Conservation (phyloP, 2,329 filamentous ascomycete species). For the Fusarium globosum region DNA sequence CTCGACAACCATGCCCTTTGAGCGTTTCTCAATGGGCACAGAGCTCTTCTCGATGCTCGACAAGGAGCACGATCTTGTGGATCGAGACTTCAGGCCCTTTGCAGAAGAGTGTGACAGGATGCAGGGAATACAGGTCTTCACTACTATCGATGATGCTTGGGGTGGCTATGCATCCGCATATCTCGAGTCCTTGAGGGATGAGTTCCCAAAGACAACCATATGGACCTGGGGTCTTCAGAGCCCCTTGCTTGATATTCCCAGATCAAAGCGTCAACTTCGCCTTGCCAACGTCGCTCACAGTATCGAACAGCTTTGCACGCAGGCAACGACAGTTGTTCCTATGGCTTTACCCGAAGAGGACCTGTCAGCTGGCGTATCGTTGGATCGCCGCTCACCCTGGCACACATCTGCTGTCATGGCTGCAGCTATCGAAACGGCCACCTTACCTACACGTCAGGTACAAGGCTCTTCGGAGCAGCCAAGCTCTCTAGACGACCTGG, state of each 20-base stretch:
- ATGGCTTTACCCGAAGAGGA: constrained; percentile 70
- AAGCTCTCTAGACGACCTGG: constrained; percentile 70
- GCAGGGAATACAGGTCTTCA: constrained; percentile 85
- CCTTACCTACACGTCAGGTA: constrained; percentile 78
- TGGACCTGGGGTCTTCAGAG: constrained; percentile 90
- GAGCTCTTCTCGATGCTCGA: constrained; percentile 80
- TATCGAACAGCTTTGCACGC: constrained; percentile 73
- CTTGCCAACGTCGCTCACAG: constrained; percentile 80
- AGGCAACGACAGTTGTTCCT: constrained; percentile 83
- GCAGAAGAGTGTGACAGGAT: constrained; percentile 93
- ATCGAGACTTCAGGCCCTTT: constrained; percentile 90
- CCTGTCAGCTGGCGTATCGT: constrained; percentile 66
- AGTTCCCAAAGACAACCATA: constrained; percentile 87
- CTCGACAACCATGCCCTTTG: constrained; percentile 84
- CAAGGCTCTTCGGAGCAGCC: constrained; percentile 52
- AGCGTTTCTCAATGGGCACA: constrained; percentile 86
- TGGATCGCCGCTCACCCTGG: constrained; percentile 78
- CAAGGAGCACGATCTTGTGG: constrained; percentile 85
- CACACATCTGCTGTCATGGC: constrained; percentile 81
- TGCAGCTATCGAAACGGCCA: constrained; percentile 81
- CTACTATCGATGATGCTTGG: constrained; percentile 82
- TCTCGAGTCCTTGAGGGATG: constrained; percentile 83
- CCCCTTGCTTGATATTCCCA: constrained; percentile 60
- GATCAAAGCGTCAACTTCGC: constrained; percentile 65
- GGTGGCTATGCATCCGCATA: constrained; percentile 80